Evolutionary conservation across 495 filamentous ascomycete genomes (phyloP).

Genomic region (Penicillium pancosmium): DNA sequence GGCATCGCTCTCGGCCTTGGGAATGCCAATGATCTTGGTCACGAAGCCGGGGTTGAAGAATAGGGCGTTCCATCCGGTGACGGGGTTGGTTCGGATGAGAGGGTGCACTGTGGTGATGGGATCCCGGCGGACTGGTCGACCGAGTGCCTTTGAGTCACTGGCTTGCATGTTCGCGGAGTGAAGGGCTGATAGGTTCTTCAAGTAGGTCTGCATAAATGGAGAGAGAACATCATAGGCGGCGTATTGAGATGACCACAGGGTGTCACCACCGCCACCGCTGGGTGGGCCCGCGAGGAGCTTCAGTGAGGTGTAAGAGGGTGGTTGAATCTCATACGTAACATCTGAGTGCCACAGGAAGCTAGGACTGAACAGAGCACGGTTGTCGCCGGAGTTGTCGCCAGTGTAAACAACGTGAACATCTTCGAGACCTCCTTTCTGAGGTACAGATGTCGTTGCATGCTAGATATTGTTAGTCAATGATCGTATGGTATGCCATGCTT

Average conservation of each 20-base stretch:
- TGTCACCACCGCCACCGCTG: slow-evolving; percentile 72
- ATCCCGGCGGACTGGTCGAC: slow-evolving; percentile 67
- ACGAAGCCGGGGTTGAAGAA: slow-evolving; percentile 81
- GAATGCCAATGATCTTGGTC: slow-evolving; percentile 70
- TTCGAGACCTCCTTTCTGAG: slow-evolving; percentile 60
- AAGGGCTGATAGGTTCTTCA: slow-evolving; percentile 69
- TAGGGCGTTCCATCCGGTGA: slow-evolving; percentile 74
- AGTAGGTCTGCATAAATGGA: slow-evolving; percentile 66
- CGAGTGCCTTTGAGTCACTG: slow-evolving; percentile 59
- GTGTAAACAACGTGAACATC: slow-evolving; percentile 72
- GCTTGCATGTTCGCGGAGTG: slow-evolving; percentile 76
- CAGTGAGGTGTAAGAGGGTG: slow-evolving; percentile 75
- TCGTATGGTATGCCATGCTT: neutral
- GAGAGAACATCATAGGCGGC: slow-evolving; percentile 74
- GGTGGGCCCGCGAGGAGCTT: slow-evolving; percentile 70
- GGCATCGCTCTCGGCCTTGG: slow-evolving; percentile 64
- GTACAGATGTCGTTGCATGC: slow-evolving; percentile 62
- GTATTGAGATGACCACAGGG: slow-evolving; percentile 73
- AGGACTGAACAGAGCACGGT: slow-evolving; percentile 52
- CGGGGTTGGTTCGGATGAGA: slow-evolving; percentile 70
- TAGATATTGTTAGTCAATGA: slow-evolving; percentile 8
- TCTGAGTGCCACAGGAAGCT: slow-evolving; percentile 67
- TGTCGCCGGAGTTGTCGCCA: slow-evolving; percentile 64
- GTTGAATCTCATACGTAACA: slow-evolving; percentile 75
- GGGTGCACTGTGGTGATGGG: slow-evolving; percentile 69